Base-by-base conservation (phyloP, 352 stramenopile genomes). In the Pythium rhizo-oryzae region DNA sequence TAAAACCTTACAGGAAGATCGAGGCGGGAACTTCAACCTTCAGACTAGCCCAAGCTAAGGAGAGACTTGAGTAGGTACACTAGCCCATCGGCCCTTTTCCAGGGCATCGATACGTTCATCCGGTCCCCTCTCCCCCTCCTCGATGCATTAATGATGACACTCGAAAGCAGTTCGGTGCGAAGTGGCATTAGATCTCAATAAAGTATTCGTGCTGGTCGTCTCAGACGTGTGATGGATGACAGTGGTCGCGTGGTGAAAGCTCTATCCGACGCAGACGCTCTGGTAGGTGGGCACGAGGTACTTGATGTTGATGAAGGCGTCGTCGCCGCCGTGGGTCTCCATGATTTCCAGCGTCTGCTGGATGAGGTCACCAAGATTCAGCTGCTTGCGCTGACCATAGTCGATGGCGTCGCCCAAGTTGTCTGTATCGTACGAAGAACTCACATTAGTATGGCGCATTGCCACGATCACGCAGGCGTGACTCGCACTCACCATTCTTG, bases 281-380 rank as follows among this genome's bases (percentile, higher is more conserved):
- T 99, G 93, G 79, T 99, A 99, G 1, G 96, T 98, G 4, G 97
- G 97, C 24, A 99, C 80, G 62, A 99, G 89, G 69, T 99, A 99
- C 72, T 99, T 99, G 77, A 99, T 99, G 81, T 99, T 99, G 75
- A 99, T 98, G 76, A 99, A 99, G 5, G 97, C 97, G 75, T 99
- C 93, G 71, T 98, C 91, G 19, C 97, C 97, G 35, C 97, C 97
- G 63, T 98, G 91, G 9, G 92, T 89, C 76, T 99, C 97, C 72
- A 99, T 97, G 64, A 97, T 91, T 73, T 99, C 96, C 4, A 99
- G 85, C 16, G 97, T 99, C 70, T 99, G 93, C 79, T 97, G 91
- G 57, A 99, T 99, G 5, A 99, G 81, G 52, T 98, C 96, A 24
- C 97, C 96, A 35, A 99, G 70, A 76, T 99, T 98, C 53, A 98